Percentiles rank a stretch among this genome's conserved stretches.
Evolutionary conservation across 148 eudicot genomes (phyloP).

Genomic region (Dysphania ambrosioides): DNA sequence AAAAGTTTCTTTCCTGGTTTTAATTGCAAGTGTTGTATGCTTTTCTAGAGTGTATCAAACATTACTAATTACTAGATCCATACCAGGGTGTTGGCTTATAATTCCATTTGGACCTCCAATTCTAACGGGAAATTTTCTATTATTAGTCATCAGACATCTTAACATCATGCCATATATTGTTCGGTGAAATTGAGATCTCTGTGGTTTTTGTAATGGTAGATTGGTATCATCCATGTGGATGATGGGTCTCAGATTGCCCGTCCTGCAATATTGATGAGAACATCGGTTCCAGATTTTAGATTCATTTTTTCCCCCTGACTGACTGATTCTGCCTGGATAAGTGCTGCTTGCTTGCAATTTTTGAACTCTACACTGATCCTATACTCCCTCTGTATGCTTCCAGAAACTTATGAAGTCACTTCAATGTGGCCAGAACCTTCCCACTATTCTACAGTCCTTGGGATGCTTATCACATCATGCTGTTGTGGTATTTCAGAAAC

Average conservation of each 20-base stretch:
- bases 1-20: neutral
- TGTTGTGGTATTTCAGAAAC: constrained; percentile 52
- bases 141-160: neutral
- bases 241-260: neutral
- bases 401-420: constrained; percentile 72
- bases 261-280: neutral
- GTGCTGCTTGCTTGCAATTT: neutral
- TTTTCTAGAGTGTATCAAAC: neutral
- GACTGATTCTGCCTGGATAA: neutral
- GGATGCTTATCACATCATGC: constrained; percentile 78
- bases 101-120: neutral
- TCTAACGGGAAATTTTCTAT: neutral
- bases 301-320: neutral
- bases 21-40: neutral
- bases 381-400: constrained; percentile 2
- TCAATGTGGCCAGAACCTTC: constrained; percentile 45
- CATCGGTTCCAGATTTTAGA: neutral
- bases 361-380: neutral
- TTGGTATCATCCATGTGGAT: too few relatives aligned
- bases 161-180: neutral
- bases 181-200: neutral
- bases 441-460: constrained; percentile 76
- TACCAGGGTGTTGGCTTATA: neutral
- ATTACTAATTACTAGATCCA: neutral
- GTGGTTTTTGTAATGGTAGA: neutral